Conservation (phyloP, 2,329 filamentous ascomycete genomes). For the Bipolaris cookei region DNA sequence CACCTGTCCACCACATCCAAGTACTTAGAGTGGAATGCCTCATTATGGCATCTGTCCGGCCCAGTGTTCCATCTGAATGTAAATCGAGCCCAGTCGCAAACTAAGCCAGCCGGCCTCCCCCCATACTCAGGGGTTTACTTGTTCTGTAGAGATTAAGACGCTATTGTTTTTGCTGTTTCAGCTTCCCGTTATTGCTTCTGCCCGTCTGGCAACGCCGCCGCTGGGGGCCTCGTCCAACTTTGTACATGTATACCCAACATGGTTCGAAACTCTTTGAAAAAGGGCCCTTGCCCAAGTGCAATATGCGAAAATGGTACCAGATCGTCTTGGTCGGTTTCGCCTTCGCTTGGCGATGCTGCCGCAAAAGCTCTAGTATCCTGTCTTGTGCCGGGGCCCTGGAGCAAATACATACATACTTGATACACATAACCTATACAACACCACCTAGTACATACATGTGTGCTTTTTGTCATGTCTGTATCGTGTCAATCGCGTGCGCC, state of each 20-base stretch:
- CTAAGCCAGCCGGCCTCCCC: neutral
- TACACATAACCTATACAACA: neutral
- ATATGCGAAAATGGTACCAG: constrained; percentile 5
- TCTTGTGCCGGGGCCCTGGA: neutral
- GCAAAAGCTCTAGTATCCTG: too few species aligned
- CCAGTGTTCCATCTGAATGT: neutral
- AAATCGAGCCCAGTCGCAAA: constrained; percentile 3
- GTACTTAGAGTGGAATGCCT: neutral
- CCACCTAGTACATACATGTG: neutral
- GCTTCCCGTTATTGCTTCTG: constrained; percentile 15
- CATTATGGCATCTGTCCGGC: neutral
- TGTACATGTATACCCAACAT: neutral
- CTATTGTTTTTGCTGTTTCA: constrained; percentile 7
- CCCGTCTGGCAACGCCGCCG: constrained; percentile 1
- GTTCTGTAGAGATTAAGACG: neutral
- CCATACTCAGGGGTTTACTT: constrained; percentile 7
- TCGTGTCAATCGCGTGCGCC: neutral
- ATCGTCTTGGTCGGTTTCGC: neutral
- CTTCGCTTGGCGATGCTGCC: neutral
- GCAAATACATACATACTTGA: neutral
- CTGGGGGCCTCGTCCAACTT: too few species aligned
- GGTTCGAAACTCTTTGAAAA: constrained; percentile 9
- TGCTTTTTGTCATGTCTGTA: neutral
- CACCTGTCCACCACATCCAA: neutral
- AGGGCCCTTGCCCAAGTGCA: constrained; percentile 9